Evolutionary conservation across 2,329 filamentous ascomycete species (phyloP), one percentile per base, ranked within the genome.

Genomic region (Xylariaceae sp.): DNA sequence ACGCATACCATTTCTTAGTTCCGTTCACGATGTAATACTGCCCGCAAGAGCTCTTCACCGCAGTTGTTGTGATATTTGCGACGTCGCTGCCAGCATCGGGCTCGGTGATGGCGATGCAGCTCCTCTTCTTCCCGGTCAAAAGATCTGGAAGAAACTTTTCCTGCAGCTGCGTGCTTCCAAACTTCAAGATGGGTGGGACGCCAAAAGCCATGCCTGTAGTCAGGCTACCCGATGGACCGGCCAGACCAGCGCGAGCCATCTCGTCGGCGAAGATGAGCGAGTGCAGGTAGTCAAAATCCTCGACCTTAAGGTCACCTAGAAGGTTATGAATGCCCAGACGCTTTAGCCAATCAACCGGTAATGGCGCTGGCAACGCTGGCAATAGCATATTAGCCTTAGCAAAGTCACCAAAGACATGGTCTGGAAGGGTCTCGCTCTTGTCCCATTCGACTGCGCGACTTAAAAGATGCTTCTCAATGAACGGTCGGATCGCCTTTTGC

Each of bases 51-150:
- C 77, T 81, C 68, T 84, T 86, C 3, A 70, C 75, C 2, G 88
- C 88, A 0, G 83, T 88, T 0, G 88, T 91, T 3, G 79, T 78
- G 59, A 91, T 88, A 63, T 86, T 87, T 6, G 87, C 86, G 1
- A 92, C 89, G 66, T 92, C 88, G 46, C 81, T 85, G 0, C 89
- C 88, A 0, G 87, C 87, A 46, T 83, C 84, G 0, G 89, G 89
- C 67, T 92, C 89, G 0, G 89, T 92, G 63, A 92, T 91, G 8
- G 88, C 89, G 60, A 92, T 91, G 64, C 88, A 92, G 11, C 78
- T 78, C 35, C 88, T 77, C 72, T 85, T 89, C 66, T 78, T 80
- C 6, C 86, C 86, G 0, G 79, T 81, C 10, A 92, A 74, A 0
- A 91, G 75, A 44, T 88, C 86, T 0, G 88, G 87, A 6, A 92